These are phyloP conservation scores for Phylloboletellus chloephorus DNA, from an alignment of 1,284 basidiomycete species.

Conservation along the genomic window DNA sequence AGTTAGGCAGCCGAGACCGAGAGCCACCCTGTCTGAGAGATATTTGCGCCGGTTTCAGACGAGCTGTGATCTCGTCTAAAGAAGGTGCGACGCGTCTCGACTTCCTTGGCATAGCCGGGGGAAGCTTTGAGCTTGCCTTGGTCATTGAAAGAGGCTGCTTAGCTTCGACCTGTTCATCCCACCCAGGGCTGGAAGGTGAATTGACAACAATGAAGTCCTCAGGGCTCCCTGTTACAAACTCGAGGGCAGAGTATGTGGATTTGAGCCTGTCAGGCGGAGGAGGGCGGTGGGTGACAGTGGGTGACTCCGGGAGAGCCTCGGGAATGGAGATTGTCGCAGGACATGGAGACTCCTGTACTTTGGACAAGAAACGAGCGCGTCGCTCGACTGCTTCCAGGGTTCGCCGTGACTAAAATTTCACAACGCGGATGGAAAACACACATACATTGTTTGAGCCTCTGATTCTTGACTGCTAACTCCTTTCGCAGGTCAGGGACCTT, in stretches of 20 bases:
- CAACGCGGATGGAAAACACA: slow-evolving; percentile 10
- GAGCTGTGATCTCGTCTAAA: slow-evolving; percentile 69
- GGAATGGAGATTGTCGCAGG: slow-evolving; percentile 52
- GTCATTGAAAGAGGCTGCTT: slow-evolving; percentile 13
- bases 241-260: slow-evolving; percentile 58
- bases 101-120: slow-evolving; percentile 8
- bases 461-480: slow-evolving; percentile 66
- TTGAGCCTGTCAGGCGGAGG: slow-evolving; percentile 62
- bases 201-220: slow-evolving; percentile 23
- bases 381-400: slow-evolving; percentile 51
- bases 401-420: background rate
- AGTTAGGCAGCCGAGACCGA: slow-evolving; percentile 40
- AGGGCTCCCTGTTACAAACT: slow-evolving; percentile 38
- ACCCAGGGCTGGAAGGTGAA: slow-evolving; percentile 35
- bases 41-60: slow-evolving; percentile 32
- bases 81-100: slow-evolving; percentile 47
- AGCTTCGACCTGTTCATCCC: slow-evolving; percentile 62
- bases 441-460: slow-evolving; percentile 70
- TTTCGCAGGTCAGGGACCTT: slow-evolving; percentile 58
- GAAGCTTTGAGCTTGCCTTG: slow-evolving; percentile 11
- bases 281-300: slow-evolving; percentile 61
- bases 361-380: slow-evolving; percentile 68
- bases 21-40: background rate
- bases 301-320: slow-evolving; percentile 65
- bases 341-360: slow-evolving; percentile 60